These are phyloP conservation scores for Penicillium soppii DNA, from an alignment of 495 filamentous ascomycete species.

Conservation along the genomic window DNA sequence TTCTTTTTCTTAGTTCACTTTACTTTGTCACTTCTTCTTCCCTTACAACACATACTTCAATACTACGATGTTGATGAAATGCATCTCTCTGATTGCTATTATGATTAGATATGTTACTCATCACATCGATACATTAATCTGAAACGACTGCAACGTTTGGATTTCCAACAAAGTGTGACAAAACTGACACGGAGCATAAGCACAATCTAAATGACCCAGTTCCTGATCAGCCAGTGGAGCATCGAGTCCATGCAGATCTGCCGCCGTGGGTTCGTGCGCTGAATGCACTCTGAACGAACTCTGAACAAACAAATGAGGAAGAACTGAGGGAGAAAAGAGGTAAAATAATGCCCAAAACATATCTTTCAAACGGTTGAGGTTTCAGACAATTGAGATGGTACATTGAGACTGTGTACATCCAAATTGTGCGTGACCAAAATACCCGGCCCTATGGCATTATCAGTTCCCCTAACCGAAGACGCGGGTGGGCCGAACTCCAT, in stretches of 20 bases:
- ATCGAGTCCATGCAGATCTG: conserved; percentile 1
- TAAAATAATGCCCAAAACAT: background rate
- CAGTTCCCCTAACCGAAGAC: background rate
- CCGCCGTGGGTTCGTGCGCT: too few species aligned
- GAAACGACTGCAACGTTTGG: too few species aligned
- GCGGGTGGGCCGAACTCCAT: background rate
- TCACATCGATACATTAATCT: too few species aligned
- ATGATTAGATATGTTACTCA: too few species aligned
- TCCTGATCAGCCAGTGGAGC: background rate
- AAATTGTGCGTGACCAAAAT: conserved; percentile 6
- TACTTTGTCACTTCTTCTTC: too few species aligned
- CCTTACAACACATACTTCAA: too few species aligned
- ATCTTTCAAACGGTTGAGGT: background rate
- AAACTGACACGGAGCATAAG: conserved; percentile 2
- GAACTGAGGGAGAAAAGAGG: background rate
- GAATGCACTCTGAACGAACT: too few species aligned
- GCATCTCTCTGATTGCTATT: too few species aligned
- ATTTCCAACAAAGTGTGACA: background rate
- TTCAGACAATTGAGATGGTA: background rate
- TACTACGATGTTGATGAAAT: too few species aligned
- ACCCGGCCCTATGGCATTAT: background rate
- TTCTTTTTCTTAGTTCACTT: too few species aligned
- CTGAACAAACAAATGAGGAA: too few species aligned
- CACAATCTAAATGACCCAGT: background rate
- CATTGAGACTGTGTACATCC: background rate